Evolutionary conservation across 768 basidiomycete species (phyloP).

Genomic region (Lentinula lateritia): DNA sequence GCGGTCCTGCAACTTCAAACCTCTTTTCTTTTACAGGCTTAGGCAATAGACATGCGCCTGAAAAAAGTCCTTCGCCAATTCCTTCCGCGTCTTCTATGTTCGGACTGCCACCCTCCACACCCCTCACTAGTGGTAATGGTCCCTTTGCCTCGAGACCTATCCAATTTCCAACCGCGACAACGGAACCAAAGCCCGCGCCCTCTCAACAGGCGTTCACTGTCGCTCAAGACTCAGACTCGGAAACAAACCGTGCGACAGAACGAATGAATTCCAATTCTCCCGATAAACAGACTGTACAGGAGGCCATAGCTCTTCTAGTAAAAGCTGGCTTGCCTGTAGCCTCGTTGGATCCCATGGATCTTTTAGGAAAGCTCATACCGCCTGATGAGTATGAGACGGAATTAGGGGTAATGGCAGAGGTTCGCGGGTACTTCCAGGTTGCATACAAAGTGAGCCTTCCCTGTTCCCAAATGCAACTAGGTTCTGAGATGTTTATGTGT

Average conservation of each 20-base stretch:
- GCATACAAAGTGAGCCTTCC: constrained; percentile 32
- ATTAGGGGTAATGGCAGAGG: constrained; percentile 36
- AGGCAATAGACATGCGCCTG: too few species aligned
- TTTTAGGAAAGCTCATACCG: constrained; percentile 23
- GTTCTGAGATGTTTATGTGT: neutral
- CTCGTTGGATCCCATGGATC: constrained; percentile 15
- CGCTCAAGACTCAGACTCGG: neutral
- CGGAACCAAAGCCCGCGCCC: too few species aligned
- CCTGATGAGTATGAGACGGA: constrained; percentile 35
- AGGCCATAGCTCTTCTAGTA: neutral
- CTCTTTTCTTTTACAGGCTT: too few species aligned
- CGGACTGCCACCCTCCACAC: too few species aligned
- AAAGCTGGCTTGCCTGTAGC: neutral
- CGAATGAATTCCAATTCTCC: neutral
- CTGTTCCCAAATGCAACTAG: neutral
- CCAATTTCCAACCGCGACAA: too few species aligned
- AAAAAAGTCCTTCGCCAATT: too few species aligned
- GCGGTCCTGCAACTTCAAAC: too few species aligned
- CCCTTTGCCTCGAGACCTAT: too few species aligned
- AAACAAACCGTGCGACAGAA: neutral
- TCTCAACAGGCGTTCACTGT: neutral
- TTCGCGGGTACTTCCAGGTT: constrained; percentile 40
- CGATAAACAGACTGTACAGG: neutral
- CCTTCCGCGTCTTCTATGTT: too few species aligned
- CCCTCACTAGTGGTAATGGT: too few species aligned